Base-by-base conservation (phyloP, 2,329 filamentous ascomycete species). In the Aspergillus latus region DNA sequence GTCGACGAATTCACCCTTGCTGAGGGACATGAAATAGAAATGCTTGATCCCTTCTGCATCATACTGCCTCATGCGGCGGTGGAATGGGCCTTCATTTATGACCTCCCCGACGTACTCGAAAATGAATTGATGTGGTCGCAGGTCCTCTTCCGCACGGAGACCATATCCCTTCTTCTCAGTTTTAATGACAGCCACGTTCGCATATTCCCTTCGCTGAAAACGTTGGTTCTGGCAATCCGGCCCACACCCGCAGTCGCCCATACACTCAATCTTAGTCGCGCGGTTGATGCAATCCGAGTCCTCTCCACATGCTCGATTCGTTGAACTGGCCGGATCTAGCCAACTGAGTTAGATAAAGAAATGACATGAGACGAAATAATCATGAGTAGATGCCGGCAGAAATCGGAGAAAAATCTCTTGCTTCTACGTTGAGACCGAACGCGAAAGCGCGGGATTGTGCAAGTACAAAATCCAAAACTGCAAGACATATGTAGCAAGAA, bases 11-110 rank as follows among this genome's bases (percentile, higher is more conserved):
- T 97, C 94, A 68, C 87, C 90, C 73, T 96, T 96, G 70, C 86
- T 96, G 60, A 99, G 86, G 29, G 94, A 97, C 94, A 99, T 99
- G 79, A 99, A 99, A 76, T 99, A 99, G 74, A 99, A 99, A 76
- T 99, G 94, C 74, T 95, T 96, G 81, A 99, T 97, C 59, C 92
- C 92, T 73, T 97, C 91, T 47, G 94, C 84, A 70, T 97, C 92
- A 74, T 99, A 99, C 68, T 95, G 89, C 39, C 91, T 79, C 87
- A 95, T 97, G 59, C 94, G 90, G 57, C 87, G 86, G 54, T 92
- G 89, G 70, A 97, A 97, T 9, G 88, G 88, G 30, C 85, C 83
- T 75, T 99, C 93, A 66, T 95, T 93, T 72, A 99, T 97, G 65
- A 97, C 94, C 76, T 99, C 94, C 66, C 94, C 94, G 66, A 99